Conservation (phyloP, 2,329 filamentous ascomycete species). For the Penicillium sp. region DNA sequence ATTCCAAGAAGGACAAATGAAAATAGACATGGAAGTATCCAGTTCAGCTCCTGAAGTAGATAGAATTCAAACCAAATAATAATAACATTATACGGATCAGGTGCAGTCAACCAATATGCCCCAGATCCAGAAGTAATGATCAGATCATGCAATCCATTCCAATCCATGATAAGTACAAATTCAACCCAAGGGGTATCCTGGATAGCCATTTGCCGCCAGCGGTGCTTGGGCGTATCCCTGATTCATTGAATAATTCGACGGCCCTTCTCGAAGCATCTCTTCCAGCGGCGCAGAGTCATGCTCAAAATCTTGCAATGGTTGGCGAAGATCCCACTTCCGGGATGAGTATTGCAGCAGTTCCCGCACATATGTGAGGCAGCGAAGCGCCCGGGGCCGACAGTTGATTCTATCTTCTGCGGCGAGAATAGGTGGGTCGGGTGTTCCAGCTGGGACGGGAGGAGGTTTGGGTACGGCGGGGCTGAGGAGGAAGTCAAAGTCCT, state of each 20-base stretch:
- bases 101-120: too few relatives aligned
- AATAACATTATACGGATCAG: too few relatives aligned
- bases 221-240: conserved; percentile 20
- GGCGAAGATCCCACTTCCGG: conserved; percentile 38
- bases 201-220: conserved; percentile 26
- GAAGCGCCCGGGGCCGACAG: conserved; percentile 35
- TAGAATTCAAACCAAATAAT: too few relatives aligned
- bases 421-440: conserved; percentile 36
- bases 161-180: neutral
- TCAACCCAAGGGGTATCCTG: conserved; percentile 19
- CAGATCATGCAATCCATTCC: neutral
- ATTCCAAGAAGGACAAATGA: neutral
- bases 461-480: conserved; percentile 32
- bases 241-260: conserved; percentile 22
- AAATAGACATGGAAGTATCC: too few relatives aligned
- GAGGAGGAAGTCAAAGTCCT: conserved; percentile 53
- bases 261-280: conserved; percentile 28
- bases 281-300: conserved; percentile 31
- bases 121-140: too few relatives aligned
- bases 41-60: too few relatives aligned
- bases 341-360: conserved; percentile 37
- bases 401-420: conserved; percentile 37
- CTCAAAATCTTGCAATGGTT: conserved; percentile 37
- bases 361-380: conserved; percentile 35
- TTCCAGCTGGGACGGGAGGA: conserved; percentile 34